Evolutionary conservation across 495 filamentous ascomycete species (phyloP).

Genomic region (Aspergillus coremiiformis): DNA sequence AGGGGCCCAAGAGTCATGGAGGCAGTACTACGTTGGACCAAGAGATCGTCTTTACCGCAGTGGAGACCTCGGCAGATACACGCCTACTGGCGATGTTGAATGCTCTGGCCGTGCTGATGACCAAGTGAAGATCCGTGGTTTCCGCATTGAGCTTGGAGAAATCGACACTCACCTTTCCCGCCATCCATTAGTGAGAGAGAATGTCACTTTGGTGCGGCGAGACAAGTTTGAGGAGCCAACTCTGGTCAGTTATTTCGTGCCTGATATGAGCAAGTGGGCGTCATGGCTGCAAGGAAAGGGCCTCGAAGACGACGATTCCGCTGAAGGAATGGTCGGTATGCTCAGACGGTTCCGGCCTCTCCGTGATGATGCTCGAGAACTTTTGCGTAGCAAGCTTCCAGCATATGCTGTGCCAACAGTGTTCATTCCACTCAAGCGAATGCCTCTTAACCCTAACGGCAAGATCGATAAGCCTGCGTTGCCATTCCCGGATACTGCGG

Average conservation of each 20-base stretch:
- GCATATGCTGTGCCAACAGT: constrained; percentile 75
- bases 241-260: constrained; percentile 86
- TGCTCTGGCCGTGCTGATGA: constrained; percentile 75
- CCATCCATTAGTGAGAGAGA: constrained; percentile 75
- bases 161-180: constrained; percentile 80
- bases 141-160: constrained; percentile 90
- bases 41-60: constrained; percentile 81
- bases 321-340: constrained; percentile 51
- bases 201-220: constrained; percentile 77
- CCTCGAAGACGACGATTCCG: constrained; percentile 40
- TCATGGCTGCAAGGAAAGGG: constrained; percentile 54
- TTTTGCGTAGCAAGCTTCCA: constrained; percentile 69
- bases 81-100: constrained; percentile 65
- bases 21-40: constrained; percentile 71
- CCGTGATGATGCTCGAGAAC: constrained; percentile 64
- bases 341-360: constrained; percentile 59
- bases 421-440: constrained; percentile 67
- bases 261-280: constrained; percentile 65
- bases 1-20: constrained; percentile 53
- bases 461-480: constrained; percentile 88
- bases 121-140: constrained; percentile 93
- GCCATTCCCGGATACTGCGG: constrained; percentile 78
- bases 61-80: constrained; percentile 74
- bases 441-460: constrained; percentile 91
- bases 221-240: constrained; percentile 87